Evolutionary conservation across 2,329 filamentous ascomycete genomes (phyloP), one percentile per base, ranked within the genome.

Genomic region (Huntiella savannae): DNA sequence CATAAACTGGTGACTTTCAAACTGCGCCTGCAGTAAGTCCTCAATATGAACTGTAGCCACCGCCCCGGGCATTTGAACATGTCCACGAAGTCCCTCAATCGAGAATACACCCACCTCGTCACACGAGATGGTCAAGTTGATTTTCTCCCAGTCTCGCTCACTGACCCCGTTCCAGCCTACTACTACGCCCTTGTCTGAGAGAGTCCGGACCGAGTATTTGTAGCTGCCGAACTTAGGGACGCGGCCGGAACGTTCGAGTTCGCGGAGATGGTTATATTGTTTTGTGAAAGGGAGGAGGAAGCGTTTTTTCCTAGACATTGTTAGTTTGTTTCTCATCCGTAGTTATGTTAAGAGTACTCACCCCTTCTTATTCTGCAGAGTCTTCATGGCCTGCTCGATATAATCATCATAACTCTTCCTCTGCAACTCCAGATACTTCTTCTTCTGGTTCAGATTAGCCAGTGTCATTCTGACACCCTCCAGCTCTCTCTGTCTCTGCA

Each of bases 351-450:
- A 16, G 4, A 40, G 43, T 41, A 62, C 72, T 60, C 70, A 79
- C 74, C 81, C 87, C 64, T 95, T 95, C 62, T 95, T 93, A 64
- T 83, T 94, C 62, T 96, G 91, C 49, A 98, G 69, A 4, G 92
- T 98, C 50, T 87, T 73, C 84, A 98, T 95, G 42, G 91, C 88
- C 61, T 94, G 87, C 65, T 98, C 92, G 57, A 98, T 94, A 63
- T 98, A 98, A 64, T 98, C 86, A 59, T 98, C 94, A 65, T 98
- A 98, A 53, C 80, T 91, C 69, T 94, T 94, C 50, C 93, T 75
- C 63, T 98, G 91, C 55, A 86, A 82, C 58, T 98, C 91, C 7
- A 98, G 73, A 63, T 92, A 98, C 53, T 77, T 75, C 34, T 88
- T 87, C 65, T 98, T 91, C 54, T 86, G 77, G 60, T 84, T 78